Percentiles rank a stretch among this genome's conserved stretches.
Evolutionary conservation across 169 alveolate species (phyloP).

Genomic region (Besnoitia besnoiti): DNA sequence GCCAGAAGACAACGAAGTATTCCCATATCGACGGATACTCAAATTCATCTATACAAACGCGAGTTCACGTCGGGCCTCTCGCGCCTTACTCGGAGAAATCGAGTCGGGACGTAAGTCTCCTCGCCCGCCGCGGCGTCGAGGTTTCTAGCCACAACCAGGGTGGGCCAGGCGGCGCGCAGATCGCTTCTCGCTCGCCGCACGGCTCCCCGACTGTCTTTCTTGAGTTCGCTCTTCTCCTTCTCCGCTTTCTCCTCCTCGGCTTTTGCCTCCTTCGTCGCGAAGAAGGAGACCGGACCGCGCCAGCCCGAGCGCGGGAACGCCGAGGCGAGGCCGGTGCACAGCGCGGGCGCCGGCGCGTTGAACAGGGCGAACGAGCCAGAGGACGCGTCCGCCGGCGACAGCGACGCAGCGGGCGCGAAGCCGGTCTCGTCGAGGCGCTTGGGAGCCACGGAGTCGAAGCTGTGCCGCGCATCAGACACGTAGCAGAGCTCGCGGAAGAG

Average conservation of each 20-base stretch:
- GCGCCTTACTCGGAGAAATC: background rate
- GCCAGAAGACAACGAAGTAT: too few species aligned
- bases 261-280: background rate
- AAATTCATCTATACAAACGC: background rate
- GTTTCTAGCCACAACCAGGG: background rate
- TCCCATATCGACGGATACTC: too few species aligned
- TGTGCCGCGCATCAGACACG: constrained; percentile 25
- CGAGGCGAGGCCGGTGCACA: background rate
- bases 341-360: background rate
- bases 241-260: background rate
- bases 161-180: background rate
- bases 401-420: background rate
- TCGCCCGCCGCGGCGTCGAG: background rate
- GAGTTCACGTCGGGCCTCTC: background rate
- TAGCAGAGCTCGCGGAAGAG: constrained; percentile 46
- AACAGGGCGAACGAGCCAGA: background rate
- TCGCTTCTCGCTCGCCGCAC: background rate
- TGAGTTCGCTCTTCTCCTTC: background rate
- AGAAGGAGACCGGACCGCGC: background rate
- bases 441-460: constrained; percentile 13
- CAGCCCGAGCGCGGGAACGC: background rate
- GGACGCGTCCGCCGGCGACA: background rate
- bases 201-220: background rate
- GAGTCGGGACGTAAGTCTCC: constrained; percentile 13
- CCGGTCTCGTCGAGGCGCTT: constrained; percentile 37